Evolutionary conservation across 495 filamentous ascomycete species (phyloP).

Genomic region (Penicillium atrosanguineum): DNA sequence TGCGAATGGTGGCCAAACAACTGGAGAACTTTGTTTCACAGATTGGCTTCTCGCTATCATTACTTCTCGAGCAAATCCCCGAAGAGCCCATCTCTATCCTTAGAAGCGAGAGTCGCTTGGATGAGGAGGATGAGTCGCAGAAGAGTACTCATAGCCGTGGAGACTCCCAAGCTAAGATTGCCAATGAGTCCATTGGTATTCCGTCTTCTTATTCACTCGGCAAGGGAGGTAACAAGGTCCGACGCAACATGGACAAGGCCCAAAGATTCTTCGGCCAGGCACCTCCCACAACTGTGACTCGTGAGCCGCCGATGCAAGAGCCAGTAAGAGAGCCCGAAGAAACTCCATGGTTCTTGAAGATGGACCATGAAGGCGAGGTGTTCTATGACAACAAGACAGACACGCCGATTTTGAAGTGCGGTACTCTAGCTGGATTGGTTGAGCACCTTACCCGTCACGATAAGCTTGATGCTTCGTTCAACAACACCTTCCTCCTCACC

Average conservation of each 20-base stretch:
- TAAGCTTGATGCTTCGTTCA: constrained; percentile 91
- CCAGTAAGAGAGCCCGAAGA: constrained; percentile 63
- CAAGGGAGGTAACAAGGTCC: constrained; percentile 56
- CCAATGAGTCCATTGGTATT: constrained; percentile 51
- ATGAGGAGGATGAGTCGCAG: constrained; percentile 27
- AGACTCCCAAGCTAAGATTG: constrained; percentile 35
- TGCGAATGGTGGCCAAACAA: constrained; percentile 70
- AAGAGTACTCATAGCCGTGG: constrained; percentile 30
- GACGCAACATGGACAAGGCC: constrained; percentile 76
- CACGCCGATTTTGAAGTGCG: constrained; percentile 75
- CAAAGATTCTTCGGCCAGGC: constrained; percentile 88
- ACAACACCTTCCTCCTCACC: constrained; percentile 95
- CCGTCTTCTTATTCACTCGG: constrained; percentile 65
- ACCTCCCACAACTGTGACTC: constrained; percentile 50
- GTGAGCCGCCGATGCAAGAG: constrained; percentile 43
- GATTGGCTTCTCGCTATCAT: constrained; percentile 79
- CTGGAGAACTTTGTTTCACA: constrained; percentile 85
- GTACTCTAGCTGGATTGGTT: constrained; percentile 85
- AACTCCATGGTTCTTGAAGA: constrained; percentile 75
- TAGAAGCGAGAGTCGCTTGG: constrained; percentile 38
- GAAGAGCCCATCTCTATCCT: constrained; percentile 28
- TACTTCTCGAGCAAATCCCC: constrained; percentile 78
- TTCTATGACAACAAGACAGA: constrained; percentile 79
- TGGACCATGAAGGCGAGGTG: constrained; percentile 88
- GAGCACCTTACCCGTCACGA: constrained; percentile 96